Base-by-base conservation (phyloP, 805 yeast genomes). In the Lipomyces anomalus region DNA sequence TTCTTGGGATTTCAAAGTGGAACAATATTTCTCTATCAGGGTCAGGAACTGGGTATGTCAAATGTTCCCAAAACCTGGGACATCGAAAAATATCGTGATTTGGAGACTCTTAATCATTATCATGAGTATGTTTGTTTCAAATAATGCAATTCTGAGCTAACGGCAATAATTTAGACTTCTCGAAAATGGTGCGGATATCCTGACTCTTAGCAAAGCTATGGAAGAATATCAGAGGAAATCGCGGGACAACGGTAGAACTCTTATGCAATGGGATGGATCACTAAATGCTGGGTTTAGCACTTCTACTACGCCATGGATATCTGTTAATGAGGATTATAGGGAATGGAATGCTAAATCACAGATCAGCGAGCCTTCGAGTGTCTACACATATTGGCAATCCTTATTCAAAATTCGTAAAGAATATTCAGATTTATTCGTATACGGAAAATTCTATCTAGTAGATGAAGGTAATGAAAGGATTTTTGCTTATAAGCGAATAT, bases 1-100 rank as follows among this genome's bases (percentile, higher is more conserved):
- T 59, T 77, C 57, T 69, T 71, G 50, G 44, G 67, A 9, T 57
- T 78, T 11, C 66, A 75, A 52, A 71, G 76, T 23, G 81, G 82
- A 40, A 75, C 82, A 11, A 60, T 75, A 43, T 78, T 67, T 61
- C 62, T 78, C 33, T 78, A 76, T 61, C 81, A 78, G 61, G 82
- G 82, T 42, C 82, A 78, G 59, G 82, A 78, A 55, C 64, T 78
- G 49, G 53, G 53, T 5, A 24, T 47, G 23, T 24, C 40, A 11
- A 47, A 47, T 21, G 46, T 48, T 20, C 51, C 51, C 20, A 56
- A 62, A 42, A 57, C 58, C 34, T 75, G 79, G 78, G 65, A 67
- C 18, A 62, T 75, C 43, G 65, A 64, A 17, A 76, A 75, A 56
- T 77, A 75, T 61, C 61, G 66, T 51, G 82, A 77, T 56, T 69